Base-by-base conservation (phyloP, 176 grass and related monocot genomes). In the Ensete ventricosum region DNA sequence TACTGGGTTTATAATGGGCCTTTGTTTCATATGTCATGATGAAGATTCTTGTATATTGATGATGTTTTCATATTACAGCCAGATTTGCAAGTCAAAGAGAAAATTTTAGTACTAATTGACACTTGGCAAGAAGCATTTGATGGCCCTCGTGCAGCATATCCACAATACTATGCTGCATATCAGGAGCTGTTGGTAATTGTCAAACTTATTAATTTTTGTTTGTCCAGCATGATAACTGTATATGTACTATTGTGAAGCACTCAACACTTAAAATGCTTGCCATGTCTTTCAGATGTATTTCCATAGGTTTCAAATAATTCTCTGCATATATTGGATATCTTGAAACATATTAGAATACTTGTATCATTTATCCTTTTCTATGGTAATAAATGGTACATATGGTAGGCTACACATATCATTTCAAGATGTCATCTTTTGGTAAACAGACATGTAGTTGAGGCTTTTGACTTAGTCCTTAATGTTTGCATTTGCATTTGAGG, bases 101-200 rank as follows among this genome's bases (percentile, higher is more conserved):
- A 98, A 82, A 80, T 98, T 64, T 74, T 98, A 25, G 49, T 80
- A 79, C 75, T 98, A 63, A 83, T 98, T 87, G 94, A 98, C 83
- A 93, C 85, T 55, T 98, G 90, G 90, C 94, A 98, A 89, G 94
- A 98, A 85, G 84, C 90, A 67, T 85, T 98, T 78, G 94, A 88
- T 72, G 94, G 94, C 14, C 80, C 90, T 49, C 94, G 88, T 73
- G 84, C 94, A 71, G 87, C 84, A 88, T 98, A 98, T 84, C 88
- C 94, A 1, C 94, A 98, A 74, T 98, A 89, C 58, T 93, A 91
- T 88, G 90, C 94, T 52, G 88, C 94, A 67, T 98, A 93, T 52
- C 88, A 98, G 76, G 94, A 98, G 26, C 84, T 98, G 71, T 75
- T 87, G 88, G 94, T 98, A 98, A 65, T 23, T 5, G 26, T 60